phyloP scores from a whole-genome alignment of 306 rosid genomes.

The Cicer bijugum region DNA sequence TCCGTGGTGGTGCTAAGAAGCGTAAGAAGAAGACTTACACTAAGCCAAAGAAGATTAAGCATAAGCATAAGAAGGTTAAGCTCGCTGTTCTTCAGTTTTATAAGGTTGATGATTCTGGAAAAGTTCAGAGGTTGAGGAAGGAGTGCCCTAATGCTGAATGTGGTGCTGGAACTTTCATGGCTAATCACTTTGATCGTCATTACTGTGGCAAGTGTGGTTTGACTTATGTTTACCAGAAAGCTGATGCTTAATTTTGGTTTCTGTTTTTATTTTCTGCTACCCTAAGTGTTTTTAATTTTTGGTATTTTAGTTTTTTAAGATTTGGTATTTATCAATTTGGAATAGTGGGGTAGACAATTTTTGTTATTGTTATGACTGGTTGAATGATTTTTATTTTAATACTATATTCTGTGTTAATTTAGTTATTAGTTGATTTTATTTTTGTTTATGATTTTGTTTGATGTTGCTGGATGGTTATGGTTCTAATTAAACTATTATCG shows the following conservation, averaged over 20 bases:
- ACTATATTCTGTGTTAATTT: too few relatives aligned
- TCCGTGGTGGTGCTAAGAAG: conserved; percentile 95
- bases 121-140: conserved; percentile 87
- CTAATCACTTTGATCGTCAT: conserved; percentile 88
- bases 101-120: conserved; percentile 86
- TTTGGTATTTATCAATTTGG: neutral
- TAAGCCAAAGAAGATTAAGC: conserved; percentile 96
- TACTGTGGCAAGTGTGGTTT: conserved; percentile 93
- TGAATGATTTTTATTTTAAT: neutral
- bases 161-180: conserved; percentile 96
- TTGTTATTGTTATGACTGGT: neutral
- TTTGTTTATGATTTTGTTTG: too few relatives aligned
- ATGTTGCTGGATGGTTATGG: too few relatives aligned
- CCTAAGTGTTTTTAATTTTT: neutral
- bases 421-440: too few relatives aligned
- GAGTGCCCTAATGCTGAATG: conserved; percentile 93
- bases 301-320: neutral
- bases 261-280: too few relatives aligned
- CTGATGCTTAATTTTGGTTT: conserved; percentile 51
- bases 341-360: neutral
- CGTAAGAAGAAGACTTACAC: conserved; percentile 98
- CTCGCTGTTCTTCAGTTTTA: conserved; percentile 82
- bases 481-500: too few relatives aligned
- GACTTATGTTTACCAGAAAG: conserved; percentile 88
- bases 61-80: conserved; percentile 96